Conservation (phyloP, 179 eudicot species). For the Beta macrorhiza region DNA sequence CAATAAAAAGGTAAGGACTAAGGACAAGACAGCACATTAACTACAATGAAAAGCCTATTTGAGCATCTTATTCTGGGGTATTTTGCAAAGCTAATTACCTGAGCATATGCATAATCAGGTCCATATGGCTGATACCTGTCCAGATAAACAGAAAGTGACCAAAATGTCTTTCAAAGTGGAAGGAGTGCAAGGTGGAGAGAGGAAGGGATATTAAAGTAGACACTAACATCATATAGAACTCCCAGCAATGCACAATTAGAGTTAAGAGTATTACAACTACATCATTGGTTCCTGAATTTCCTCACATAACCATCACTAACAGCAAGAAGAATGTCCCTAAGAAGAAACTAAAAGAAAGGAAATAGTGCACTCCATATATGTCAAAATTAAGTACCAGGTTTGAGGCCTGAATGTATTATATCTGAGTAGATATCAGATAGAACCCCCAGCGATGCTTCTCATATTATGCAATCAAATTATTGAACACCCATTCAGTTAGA, state of each 20-base stretch:
- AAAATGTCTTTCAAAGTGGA: neutral
- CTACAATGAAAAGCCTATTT: neutral
- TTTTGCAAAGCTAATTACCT: constrained; percentile 42
- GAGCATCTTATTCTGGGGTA: neutral
- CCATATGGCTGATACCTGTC: constrained; percentile 68
- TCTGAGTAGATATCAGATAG: neutral
- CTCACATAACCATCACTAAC: neutral
- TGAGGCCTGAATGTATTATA: neutral
- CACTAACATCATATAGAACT: neutral
- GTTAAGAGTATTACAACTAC: neutral
- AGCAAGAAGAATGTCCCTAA: too few species aligned
- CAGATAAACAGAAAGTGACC: constrained; percentile 8
- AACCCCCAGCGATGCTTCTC: neutral
- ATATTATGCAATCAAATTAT: too few species aligned
- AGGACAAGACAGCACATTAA: neutral
- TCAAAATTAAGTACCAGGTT: neutral
- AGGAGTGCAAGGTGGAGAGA: neutral
- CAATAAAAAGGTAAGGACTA: neutral
- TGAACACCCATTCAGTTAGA: neutral
- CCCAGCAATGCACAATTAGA: neutral
- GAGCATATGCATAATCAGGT: constrained; percentile 70
- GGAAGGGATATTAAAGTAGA: neutral
- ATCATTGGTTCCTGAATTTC: neutral
- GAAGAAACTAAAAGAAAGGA: neutral
- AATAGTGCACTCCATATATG: neutral